phyloP scores from a whole-genome alignment of 106 monocot species.

The Acorus calamus region DNA sequence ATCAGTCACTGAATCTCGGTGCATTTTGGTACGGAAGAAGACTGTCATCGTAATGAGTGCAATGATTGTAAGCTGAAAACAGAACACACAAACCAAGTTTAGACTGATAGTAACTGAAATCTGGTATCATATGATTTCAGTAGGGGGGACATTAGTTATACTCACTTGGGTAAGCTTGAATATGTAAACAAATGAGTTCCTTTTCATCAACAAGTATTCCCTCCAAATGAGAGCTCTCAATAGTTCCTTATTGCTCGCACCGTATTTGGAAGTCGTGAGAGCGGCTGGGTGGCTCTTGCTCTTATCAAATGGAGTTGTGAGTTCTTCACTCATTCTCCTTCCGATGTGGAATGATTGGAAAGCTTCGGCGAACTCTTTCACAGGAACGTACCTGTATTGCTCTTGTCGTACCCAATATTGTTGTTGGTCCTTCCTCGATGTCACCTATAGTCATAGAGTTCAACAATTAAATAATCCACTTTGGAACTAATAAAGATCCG shows the following conservation, averaged over 20 bases:
- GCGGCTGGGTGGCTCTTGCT: slow-evolving; percentile 55
- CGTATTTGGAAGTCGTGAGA: slow-evolving; percentile 45
- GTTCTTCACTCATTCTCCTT: slow-evolving; percentile 20
- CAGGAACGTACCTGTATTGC: slow-evolving; percentile 40
- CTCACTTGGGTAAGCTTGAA: slow-evolving; percentile 36
- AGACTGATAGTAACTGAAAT: not conserved
- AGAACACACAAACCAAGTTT: not conserved
- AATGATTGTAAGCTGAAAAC: slow-evolving; percentile 21
- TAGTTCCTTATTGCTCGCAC: slow-evolving; percentile 40
- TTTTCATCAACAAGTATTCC: slow-evolving; percentile 47
- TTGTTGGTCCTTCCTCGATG: slow-evolving; percentile 59
- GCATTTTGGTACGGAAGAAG: slow-evolving; percentile 54
- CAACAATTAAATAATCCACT: not conserved
- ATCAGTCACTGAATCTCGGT: slow-evolving; percentile 12
- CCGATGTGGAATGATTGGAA: slow-evolving; percentile 43
- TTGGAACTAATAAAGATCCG: not conserved
- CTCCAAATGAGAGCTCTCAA: slow-evolving; percentile 39
- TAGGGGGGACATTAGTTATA: not conserved
- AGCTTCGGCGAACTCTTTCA: slow-evolving; percentile 46
- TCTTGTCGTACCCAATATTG: slow-evolving; percentile 47
- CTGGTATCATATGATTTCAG: not conserved
- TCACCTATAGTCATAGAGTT: slow-evolving; percentile 22
- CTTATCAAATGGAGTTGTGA: slow-evolving; percentile 36
- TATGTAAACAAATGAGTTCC: slow-evolving; percentile 65
- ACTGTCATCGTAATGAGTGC: slow-evolving; percentile 36